These are phyloP conservation scores for Trametes cubensis DNA, from an alignment of 768 basidiomycete genomes.

Conservation along the genomic window DNA sequence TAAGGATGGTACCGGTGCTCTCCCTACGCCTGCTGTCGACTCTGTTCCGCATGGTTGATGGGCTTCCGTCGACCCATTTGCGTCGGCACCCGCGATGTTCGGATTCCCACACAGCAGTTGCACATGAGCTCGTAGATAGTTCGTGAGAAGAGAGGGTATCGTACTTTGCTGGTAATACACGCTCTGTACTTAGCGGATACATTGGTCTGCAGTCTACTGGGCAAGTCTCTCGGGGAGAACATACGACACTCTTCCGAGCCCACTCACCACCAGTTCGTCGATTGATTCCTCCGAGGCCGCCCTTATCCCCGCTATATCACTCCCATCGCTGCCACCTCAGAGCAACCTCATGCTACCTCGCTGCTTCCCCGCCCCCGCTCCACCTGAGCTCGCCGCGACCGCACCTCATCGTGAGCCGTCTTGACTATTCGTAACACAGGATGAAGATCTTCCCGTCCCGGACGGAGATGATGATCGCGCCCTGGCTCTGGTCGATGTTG, in stretches of 20 bases:
- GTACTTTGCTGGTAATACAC: slow-evolving; percentile 16
- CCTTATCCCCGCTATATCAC: not conserved
- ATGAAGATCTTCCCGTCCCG: slow-evolving; percentile 73
- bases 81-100: too few species aligned
- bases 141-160: slow-evolving; percentile 12
- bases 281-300: not conserved
- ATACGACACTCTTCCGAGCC: not conserved
- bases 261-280: not conserved
- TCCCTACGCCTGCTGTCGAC: too few species aligned
- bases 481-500: slow-evolving; percentile 78
- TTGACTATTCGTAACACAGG: slow-evolving; percentile 56
- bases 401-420: not conserved
- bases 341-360: not conserved
- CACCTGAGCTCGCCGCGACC: not conserved
- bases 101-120: too few species aligned
- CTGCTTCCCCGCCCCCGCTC: not conserved
- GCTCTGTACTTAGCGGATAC: slow-evolving; percentile 19
- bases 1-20: too few species aligned
- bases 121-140: too few species aligned
- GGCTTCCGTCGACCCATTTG: too few species aligned
- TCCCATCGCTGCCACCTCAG: not conserved
- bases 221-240: slow-evolving; percentile 7
- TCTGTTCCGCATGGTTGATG: too few species aligned
- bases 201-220: slow-evolving; percentile 15
- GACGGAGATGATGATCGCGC: slow-evolving; percentile 69